Evolutionary conservation across 2,329 filamentous ascomycete genomes (phyloP).

Genomic region (Talaromyces rugulosus): DNA sequence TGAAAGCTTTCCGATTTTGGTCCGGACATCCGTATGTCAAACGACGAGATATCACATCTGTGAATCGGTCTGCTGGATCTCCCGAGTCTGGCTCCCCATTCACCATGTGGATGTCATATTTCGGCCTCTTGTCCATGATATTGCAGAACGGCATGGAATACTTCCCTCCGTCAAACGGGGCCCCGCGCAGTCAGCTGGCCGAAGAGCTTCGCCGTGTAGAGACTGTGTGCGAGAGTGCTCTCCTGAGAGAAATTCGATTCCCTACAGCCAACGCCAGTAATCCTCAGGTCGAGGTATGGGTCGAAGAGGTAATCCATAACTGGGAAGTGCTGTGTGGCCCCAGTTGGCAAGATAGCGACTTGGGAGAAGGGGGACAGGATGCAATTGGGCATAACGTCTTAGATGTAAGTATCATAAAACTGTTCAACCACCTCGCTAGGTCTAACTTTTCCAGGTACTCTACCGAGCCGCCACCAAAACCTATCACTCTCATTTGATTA

Average conservation of each 20-base stretch:
- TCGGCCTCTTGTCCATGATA: conserved; percentile 71
- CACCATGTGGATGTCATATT: conserved; percentile 81
- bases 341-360: conserved; percentile 73
- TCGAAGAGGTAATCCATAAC: conserved; percentile 73
- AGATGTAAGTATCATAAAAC: conserved; percentile 45
- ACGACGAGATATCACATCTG: conserved; percentile 18
- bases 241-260: conserved; percentile 76
- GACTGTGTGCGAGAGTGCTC: conserved; percentile 69
- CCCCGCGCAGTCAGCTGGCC: conserved; percentile 61
- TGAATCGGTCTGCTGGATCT: conserved; percentile 16
- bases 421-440: not conserved
- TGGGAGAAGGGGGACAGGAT: conserved; percentile 76
- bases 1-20: conserved; percentile 48
- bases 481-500: conserved; percentile 86
- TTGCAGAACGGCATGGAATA: conserved; percentile 54
- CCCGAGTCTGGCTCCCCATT: conserved; percentile 23
- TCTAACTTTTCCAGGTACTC: conserved; percentile 55
- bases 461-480: conserved; percentile 90
- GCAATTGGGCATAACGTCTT: conserved; percentile 71
- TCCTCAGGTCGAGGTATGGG: conserved; percentile 75
- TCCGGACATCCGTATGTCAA: conserved; percentile 35
- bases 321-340: conserved; percentile 79
- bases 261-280: conserved; percentile 78
- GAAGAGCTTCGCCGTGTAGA: conserved; percentile 78
- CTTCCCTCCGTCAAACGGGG: conserved; percentile 23